Evolutionary conservation across 768 basidiomycete species (phyloP).

Genomic region (Russula sp.): DNA sequence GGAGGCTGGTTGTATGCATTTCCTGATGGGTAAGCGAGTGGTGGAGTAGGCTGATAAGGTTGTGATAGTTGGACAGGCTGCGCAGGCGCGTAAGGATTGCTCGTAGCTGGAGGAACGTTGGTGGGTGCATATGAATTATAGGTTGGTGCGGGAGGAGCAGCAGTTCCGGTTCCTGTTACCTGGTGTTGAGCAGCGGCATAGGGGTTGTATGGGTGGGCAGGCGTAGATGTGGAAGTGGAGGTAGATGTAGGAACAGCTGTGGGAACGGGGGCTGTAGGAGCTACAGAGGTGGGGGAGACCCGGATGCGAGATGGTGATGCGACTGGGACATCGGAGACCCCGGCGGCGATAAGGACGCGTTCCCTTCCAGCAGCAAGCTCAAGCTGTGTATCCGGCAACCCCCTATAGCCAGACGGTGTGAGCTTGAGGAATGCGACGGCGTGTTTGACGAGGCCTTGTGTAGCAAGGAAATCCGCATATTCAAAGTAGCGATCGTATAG

Average conservation of each 20-base stretch:
- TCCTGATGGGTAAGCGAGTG: conserved; percentile 11
- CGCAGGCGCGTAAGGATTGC: conserved; percentile 26
- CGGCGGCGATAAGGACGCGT: conserved; percentile 40
- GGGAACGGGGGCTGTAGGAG: conserved; percentile 23
- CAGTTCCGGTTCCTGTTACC: conserved; percentile 20
- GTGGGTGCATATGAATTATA: conserved; percentile 25
- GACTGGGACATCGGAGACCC: conserved; percentile 27
- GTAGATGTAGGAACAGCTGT: conserved; percentile 21
- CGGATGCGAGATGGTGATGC: conserved; percentile 26
- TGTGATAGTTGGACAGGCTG: conserved; percentile 14
- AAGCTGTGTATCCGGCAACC: conserved; percentile 39
- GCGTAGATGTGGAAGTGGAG: conserved; percentile 3
- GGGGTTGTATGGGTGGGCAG: conserved; percentile 13
- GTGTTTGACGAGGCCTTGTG: conserved; percentile 83
- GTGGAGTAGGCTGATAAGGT: conserved; percentile 9
- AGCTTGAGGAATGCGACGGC: conserved; percentile 74
- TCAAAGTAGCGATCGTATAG: conserved; percentile 94
- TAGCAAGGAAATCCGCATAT: conserved; percentile 87
- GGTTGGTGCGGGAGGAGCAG: conserved; percentile 20
- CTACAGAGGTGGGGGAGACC: conserved; percentile 18
- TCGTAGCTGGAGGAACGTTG: conserved; percentile 15
- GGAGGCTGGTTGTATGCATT: conserved; percentile 27
- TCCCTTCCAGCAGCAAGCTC: conserved; percentile 42
- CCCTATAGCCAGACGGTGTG: conserved; percentile 74
- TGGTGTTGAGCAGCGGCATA: conserved; percentile 27